Base-by-base conservation (phyloP, 1,284 basidiomycete species). In the Salmacisia buchloeana region DNA sequence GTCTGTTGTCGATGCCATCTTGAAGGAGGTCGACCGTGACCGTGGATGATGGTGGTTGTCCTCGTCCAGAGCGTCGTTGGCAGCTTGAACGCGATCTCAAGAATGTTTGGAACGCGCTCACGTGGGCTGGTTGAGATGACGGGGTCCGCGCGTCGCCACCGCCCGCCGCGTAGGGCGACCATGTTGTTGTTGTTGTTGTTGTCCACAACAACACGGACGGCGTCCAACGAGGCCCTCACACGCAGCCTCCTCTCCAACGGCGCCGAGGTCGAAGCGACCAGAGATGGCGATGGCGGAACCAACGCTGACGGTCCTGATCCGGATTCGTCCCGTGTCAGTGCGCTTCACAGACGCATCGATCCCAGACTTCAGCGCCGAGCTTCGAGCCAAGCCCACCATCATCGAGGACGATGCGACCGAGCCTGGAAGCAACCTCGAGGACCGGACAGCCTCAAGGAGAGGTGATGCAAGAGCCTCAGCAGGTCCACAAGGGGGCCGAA, bases 331-430 rank as follows among this genome's bases (percentile, higher is more conserved):
- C 36, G 33, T 61, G n/a, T 38, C 59, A 1, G 39, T 61, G 45
- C 35, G 59, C 33, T 61, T 61, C 59, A 61, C 59, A 2, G 59
- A 61, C n/a, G 43, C 60, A 27, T 23, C 25, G 25, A 38, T 61
- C 18, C 12, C 25, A 34, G 46, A 56, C 49, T 58, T 52, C 9
- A 23, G 25, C 9, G 23, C 49, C 13, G 31, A 54, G 39, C 38
- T 56, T 2, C n/a, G 46, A 9, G 46, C 23, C 46, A 52, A 52
- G 46, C 46, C 46, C 13, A 13, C 46, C 46, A 6, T 52, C 29
- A 21, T 52, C 21, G 46, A 52, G 5, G 23, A 29, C 9, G 46
- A 52, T 27, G 15, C 15, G 18, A 7, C 7, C 29, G 46, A 15
- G 2, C n/a, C n/a, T n/a, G n/a, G n/a, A n/a, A n/a, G n/a, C n/a